Conservation (phyloP, 1,139 yeast genomes). For the Diutina neorugosa region DNA sequence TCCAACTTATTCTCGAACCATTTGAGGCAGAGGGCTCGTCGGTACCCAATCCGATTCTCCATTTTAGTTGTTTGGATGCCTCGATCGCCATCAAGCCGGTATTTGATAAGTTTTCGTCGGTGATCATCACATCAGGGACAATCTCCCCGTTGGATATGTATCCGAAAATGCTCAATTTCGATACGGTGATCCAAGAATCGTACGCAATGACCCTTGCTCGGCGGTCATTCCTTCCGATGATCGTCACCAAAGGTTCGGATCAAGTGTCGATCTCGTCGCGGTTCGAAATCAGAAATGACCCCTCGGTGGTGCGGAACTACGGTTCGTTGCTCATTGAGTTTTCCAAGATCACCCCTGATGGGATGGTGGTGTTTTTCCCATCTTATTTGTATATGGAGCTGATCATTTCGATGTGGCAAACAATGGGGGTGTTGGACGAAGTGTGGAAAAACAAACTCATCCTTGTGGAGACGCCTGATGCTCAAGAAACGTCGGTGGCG, state of each 20-base stretch:
- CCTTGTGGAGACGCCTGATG: conserved; percentile 97
- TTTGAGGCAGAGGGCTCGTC: conserved; percentile 95
- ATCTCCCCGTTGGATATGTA: conserved; percentile 98
- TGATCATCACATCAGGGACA: conserved; percentile 93
- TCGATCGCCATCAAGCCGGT: conserved; percentile 96
- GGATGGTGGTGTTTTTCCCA: conserved; percentile 95
- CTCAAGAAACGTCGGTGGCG: conserved; percentile 94
- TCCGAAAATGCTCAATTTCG: conserved; percentile 92
- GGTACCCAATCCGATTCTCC: conserved; percentile 93
- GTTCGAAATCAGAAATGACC: conserved; percentile 94
- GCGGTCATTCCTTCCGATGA: conserved; percentile 85
- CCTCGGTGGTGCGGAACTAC: conserved; percentile 92
- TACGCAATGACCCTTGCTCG: conserved; percentile 93
- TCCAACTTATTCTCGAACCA: conserved; percentile 84
- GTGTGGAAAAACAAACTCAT: conserved; percentile 96
- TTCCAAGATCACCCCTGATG: conserved; percentile 94
- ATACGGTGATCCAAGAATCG: conserved; percentile 88
- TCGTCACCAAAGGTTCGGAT: conserved; percentile 94
- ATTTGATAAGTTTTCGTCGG: conserved; percentile 87
- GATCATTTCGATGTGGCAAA: conserved; percentile 96
- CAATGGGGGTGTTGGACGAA: conserved; percentile 94
- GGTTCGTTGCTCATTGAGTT: conserved; percentile 88
- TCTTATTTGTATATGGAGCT: conserved; percentile 96
- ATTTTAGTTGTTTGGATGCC: conserved; percentile 92
- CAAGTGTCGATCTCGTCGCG: conserved; percentile 94